Evolutionary conservation across 805 yeast species (phyloP).

Genomic region (Saturnispora serradocipensis): DNA sequence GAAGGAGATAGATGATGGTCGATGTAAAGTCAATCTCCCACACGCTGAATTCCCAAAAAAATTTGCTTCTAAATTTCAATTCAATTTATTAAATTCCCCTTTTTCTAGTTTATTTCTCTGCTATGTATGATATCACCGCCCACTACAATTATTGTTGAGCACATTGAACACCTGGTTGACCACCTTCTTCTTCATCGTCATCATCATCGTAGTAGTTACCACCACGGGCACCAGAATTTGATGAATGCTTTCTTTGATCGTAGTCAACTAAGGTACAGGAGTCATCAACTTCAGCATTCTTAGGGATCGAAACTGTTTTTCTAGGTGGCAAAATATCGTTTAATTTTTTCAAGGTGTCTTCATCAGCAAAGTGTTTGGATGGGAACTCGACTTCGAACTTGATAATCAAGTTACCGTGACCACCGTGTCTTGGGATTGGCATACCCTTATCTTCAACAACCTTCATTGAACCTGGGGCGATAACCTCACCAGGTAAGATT

Average conservation of each 20-base stretch:
- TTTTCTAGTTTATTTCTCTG: not conserved
- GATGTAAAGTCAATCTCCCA: not conserved
- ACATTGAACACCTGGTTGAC: conserved; percentile 79
- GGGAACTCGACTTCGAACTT: conserved; percentile 92
- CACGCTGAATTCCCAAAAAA: not conserved
- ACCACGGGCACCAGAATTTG: conserved; percentile 34
- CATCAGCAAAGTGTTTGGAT: conserved; percentile 55
- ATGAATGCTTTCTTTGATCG: conserved; percentile 23
- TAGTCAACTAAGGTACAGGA: conserved; percentile 25
- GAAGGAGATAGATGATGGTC: not conserved
- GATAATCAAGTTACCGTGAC: conserved; percentile 77
- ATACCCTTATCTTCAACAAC: conserved; percentile 91
- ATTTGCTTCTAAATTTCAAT: not conserved
- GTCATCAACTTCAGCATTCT: conserved; percentile 71
- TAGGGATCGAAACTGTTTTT: conserved; percentile 51
- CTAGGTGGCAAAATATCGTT: conserved; percentile 78
- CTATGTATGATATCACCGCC: not conserved
- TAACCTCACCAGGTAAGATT: conserved; percentile 86
- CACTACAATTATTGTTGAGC: conserved; percentile 63
- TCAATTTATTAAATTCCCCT: not conserved
- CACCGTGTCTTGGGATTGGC: conserved; percentile 89
- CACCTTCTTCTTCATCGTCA: conserved; percentile 47
- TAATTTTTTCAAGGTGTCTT: conserved; percentile 62
- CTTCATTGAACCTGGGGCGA: conserved; percentile 73
- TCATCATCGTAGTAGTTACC: conserved; percentile 35